These are phyloP conservation scores for Gnomoniopsis smithogilvyi DNA, from an alignment of 2,329 filamentous ascomycete species.

Conservation along the genomic window DNA sequence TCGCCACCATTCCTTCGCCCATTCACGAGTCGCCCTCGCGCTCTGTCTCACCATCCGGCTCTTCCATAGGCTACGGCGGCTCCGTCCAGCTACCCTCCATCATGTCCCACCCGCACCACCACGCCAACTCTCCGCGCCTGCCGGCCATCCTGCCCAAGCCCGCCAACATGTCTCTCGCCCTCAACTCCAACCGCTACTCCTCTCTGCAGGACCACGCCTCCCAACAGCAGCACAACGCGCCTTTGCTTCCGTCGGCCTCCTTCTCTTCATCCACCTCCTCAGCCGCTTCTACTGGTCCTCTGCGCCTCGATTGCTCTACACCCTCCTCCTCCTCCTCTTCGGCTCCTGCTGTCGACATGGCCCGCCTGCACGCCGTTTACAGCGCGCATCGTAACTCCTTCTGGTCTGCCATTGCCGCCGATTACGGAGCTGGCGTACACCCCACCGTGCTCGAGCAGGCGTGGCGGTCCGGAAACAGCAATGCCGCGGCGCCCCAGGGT, in stretches of 20 bases:
- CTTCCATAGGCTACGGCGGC: conserved; percentile 41
- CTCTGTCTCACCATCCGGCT: conserved; percentile 46
- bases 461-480: conserved; percentile 54
- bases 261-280: conserved; percentile 27
- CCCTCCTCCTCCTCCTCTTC: conserved; percentile 29
- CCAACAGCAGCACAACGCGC: conserved; percentile 41
- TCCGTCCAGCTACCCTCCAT: conserved; percentile 53
- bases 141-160: conserved; percentile 67
- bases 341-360: conserved; percentile 54
- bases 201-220: conserved; percentile 36
- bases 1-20: conserved; percentile 46
- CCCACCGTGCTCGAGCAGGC: conserved; percentile 66
- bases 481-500: conserved; percentile 24
- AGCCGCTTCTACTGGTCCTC: conserved; percentile 34
- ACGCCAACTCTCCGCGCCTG: conserved; percentile 44
- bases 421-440: conserved; percentile 64
- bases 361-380: conserved; percentile 68
- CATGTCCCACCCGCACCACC: conserved; percentile 36
- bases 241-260: conserved; percentile 40
- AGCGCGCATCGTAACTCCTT: conserved; percentile 66
- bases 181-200: conserved; percentile 33
- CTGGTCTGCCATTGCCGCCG: conserved; percentile 68
- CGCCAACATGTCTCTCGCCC: conserved; percentile 43
- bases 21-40: conserved; percentile 46
- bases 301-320: conserved; percentile 59